Conservation (phyloP, 352 stramenopile genomes). For the Phytopythium mirpurense region DNA sequence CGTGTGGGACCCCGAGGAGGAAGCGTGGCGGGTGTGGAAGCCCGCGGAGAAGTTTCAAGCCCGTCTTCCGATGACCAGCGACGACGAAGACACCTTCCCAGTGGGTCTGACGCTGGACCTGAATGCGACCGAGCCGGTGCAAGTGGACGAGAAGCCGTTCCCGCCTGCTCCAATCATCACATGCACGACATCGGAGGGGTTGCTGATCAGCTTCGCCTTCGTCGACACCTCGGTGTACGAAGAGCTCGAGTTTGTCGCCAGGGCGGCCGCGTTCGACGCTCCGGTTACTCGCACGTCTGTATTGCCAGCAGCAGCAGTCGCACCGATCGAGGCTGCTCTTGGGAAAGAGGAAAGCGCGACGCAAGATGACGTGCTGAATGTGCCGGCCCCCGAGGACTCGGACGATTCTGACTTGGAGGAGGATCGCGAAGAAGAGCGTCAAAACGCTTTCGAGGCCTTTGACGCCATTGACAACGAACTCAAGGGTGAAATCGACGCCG, state of each 20-base stretch:
- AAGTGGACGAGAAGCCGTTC: constrained; percentile 45
- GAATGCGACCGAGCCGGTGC: constrained; percentile 39
- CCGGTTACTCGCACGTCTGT: constrained; percentile 10
- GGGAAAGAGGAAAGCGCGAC: not conserved
- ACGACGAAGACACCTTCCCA: constrained; percentile 67
- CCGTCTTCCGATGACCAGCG: constrained; percentile 58
- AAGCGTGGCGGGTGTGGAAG: constrained; percentile 71
- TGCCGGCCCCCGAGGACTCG: constrained; percentile 4
- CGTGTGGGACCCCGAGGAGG: constrained; percentile 49
- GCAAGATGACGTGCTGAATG: not conserved
- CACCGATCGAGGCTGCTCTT: not conserved
- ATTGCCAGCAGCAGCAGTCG: not conserved
- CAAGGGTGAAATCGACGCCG: constrained; percentile 17
- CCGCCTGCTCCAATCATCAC: constrained; percentile 46
- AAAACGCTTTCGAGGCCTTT: constrained; percentile 30
- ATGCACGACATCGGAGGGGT: constrained; percentile 51
- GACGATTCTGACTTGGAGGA: constrained; percentile 45
- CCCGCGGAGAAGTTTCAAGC: constrained; percentile 71
- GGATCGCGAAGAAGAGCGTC: constrained; percentile 45
- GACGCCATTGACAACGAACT: constrained; percentile 16
- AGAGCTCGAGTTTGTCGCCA: constrained; percentile 39
- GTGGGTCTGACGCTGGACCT: constrained; percentile 53
- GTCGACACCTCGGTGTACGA: constrained; percentile 55
- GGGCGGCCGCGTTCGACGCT: constrained; percentile 17
- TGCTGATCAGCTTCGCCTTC: constrained; percentile 65